Evolutionary conservation across 345 rosid species (phyloP), one percentile per base, ranked within the genome.

Genomic region (Populus tremula): DNA sequence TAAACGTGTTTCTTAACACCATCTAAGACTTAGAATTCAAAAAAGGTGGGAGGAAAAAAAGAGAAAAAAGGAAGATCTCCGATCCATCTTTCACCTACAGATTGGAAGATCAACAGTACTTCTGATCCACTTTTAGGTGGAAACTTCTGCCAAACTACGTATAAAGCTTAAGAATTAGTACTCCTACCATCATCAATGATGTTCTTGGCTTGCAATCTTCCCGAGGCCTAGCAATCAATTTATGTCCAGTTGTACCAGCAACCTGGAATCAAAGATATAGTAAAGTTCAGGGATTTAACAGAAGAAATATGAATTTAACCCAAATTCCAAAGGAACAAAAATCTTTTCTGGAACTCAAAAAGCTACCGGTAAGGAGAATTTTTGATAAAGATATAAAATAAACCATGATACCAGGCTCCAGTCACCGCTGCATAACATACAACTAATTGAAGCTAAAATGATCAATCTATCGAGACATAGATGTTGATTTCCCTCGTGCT

Each of bases 211-310:
- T 43, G 70, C 76, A 45, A 63, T 75, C 76, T 72, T 73, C 53
- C 63, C 29, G 64, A 73, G 41, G 23, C 54, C 39, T 12, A 50
- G 72, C 54, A 50, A 71, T 89, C 86, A 89, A 27, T 69, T 82
- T 64, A 88, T 78, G 83, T 85, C 78, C 81, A 89, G 27, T 41
- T 78, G 87, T 65, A 85, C 78, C 82, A 86, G 83, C 86, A 84
- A 76, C 69, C 93, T 88, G 86, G 27, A 74, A 70, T 20, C 69
- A 31, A 41, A 80, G 35, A 82, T 5, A 62, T 38, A 53, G 7
- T 27, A 49, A 47, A 23, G 47, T 70, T 73, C 74, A 61, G 74
- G 38, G 67, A 33, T n/a, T 49, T 43, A n/a, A 23, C 39, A 18
- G 9, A 49, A n/a, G 38, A 75, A 66, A 21, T 3, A 13, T 35